Conservation (phyloP, 1,139 yeast species). For the Debaryomycetaceae sp. region DNA sequence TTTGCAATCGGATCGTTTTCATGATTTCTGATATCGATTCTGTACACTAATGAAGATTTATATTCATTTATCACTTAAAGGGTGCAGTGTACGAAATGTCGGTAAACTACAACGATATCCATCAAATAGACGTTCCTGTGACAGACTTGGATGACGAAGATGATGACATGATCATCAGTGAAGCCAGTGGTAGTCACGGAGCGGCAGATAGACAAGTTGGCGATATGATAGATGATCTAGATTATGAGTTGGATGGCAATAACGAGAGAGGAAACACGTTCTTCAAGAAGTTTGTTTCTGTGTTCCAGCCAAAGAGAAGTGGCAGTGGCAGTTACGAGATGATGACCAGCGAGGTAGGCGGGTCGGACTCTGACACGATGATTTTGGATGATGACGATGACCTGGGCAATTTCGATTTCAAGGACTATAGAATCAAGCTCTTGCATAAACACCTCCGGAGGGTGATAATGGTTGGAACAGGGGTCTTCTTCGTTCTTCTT, state of each 20-base stretch:
- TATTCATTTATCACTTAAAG: background rate
- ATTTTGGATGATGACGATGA: constrained; percentile 7
- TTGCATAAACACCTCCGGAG: constrained; percentile 16
- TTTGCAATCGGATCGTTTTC: no score
- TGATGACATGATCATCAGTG: constrained; percentile 33
- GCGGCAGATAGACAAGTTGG: background rate
- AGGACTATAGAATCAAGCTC: constrained; percentile 26
- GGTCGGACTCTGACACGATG: constrained; percentile 4
- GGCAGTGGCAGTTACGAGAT: background rate
- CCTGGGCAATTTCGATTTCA: constrained; percentile 5
- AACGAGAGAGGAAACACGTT: background rate
- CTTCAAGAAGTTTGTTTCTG: background rate
- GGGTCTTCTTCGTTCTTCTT: constrained; percentile 1
- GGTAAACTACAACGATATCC: constrained; percentile 16
- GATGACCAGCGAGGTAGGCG: background rate
- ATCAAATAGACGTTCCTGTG: constrained; percentile 54
- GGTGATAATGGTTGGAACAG: constrained; percentile 1
- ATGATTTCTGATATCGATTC: background rate
- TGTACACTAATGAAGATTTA: background rate
- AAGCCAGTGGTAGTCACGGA: background rate
- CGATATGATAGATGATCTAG: constrained; percentile 4
- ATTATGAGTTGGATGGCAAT: constrained; percentile 4
- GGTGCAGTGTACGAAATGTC: constrained; percentile 5
- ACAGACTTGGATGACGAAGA: constrained; percentile 55
- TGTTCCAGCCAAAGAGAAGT: background rate